These are phyloP conservation scores for Apiospora phragmitis DNA, from an alignment of 2,329 filamentous ascomycete genomes.

Conservation along the genomic window DNA sequence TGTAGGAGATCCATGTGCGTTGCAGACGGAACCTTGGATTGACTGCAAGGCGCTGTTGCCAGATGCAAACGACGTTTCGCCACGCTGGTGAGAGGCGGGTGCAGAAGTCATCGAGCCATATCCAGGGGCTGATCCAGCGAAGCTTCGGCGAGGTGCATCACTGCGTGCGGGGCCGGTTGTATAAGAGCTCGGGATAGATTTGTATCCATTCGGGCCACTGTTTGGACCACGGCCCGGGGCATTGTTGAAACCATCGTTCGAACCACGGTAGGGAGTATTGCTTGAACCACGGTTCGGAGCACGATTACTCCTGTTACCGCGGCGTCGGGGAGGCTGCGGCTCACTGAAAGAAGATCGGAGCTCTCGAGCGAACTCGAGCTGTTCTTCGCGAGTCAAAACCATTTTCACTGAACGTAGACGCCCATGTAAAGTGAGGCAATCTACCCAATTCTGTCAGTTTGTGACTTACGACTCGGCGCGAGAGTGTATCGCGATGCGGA, in stretches of 20 bases:
- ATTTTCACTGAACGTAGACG: neutral
- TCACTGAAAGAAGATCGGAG: neutral
- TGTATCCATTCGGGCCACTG: neutral
- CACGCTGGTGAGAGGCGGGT: neutral
- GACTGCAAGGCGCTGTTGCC: neutral
- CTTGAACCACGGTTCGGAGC: neutral
- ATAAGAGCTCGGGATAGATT: neutral
- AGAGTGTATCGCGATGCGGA: neutral
- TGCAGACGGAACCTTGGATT: neutral
- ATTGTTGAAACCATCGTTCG: neutral
- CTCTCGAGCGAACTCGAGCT: neutral
- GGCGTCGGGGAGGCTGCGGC: neutral
- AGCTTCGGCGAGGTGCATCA: neutral
- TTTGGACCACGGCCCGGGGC: neutral
- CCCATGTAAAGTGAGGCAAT: neutral
- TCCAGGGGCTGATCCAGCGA: neutral
- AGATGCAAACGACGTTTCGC: neutral
- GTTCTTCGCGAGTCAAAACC: neutral
- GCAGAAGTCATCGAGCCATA: neutral
- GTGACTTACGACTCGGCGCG: neutral
- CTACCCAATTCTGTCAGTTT: neutral
- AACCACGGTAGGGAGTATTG: neutral
- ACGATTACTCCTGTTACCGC: neutral
- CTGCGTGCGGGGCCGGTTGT: neutral
- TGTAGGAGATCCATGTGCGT: neutral